Evolutionary conservation across 768 basidiomycete genomes (phyloP).

Genomic region (Myochromella boudieri): DNA sequence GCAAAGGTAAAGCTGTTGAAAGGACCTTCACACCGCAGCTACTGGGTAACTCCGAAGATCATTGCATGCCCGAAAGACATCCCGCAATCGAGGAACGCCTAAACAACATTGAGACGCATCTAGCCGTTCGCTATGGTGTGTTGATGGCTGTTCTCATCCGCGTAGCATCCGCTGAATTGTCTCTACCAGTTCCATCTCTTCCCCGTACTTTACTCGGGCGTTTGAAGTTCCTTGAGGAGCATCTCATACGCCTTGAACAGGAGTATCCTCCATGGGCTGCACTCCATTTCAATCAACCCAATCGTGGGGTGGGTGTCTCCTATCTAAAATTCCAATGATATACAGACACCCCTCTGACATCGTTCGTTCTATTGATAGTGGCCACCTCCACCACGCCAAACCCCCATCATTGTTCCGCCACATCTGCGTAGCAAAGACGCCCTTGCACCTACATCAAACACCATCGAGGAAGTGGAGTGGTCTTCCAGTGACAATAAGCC

Average conservation of each 20-base stretch:
- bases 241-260: slow-evolving; percentile 72
- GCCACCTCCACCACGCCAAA: slow-evolving; percentile 80
- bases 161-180: background rate
- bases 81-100: slow-evolving; percentile 67
- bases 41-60: no score
- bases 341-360: no score
- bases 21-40: no score
- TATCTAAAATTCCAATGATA: no score
- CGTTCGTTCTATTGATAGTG: slow-evolving; percentile 55
- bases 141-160: background rate
- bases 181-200: slow-evolving; percentile 60
- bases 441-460: slow-evolving; percentile 1
- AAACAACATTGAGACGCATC: slow-evolving; percentile 65
- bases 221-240: slow-evolving; percentile 72
- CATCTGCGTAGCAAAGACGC: slow-evolving; percentile 36
- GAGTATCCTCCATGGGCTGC: slow-evolving; percentile 89
- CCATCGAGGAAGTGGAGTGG: slow-evolving; percentile 1
- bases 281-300: slow-evolving; percentile 84
- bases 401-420: slow-evolving; percentile 76
- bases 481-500: slow-evolving; percentile 22
- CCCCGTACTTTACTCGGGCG: slow-evolving; percentile 66
- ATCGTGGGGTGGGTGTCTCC: slow-evolving; percentile 61
- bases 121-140: slow-evolving; percentile 74
- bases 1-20: no score
- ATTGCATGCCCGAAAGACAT: slow-evolving; percentile 42